Conservation (phyloP, 176 grass and related monocot genomes). For the Paspalum notatum region DNA sequence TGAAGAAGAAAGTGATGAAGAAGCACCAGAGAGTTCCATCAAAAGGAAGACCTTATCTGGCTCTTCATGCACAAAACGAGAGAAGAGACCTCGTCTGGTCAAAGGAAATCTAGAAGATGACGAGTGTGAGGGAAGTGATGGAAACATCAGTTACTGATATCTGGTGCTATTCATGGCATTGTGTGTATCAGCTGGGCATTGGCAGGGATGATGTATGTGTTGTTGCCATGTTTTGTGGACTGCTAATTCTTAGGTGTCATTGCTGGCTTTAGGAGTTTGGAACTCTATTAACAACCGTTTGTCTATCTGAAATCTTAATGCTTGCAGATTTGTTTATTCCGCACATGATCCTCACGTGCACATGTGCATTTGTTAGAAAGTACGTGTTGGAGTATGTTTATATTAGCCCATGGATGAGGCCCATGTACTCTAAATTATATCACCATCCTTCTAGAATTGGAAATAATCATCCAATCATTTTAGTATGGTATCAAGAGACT, state of each 20-base stretch:
- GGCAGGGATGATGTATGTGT: background rate
- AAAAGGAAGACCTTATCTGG: background rate
- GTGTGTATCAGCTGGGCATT: background rate
- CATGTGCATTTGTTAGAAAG: background rate
- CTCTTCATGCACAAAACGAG: slow-evolving; percentile 11
- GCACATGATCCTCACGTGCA: background rate
- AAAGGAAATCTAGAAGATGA: background rate
- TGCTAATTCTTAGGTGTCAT: background rate
- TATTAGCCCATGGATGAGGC: too few relatives aligned
- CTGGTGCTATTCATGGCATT: background rate
- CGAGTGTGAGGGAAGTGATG: background rate
- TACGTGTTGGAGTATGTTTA: too few relatives aligned
- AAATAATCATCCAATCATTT: too few relatives aligned
- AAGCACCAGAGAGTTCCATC: background rate
- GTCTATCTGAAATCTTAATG: background rate
- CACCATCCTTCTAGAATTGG: too few relatives aligned
- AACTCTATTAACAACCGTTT: background rate
- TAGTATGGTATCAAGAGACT: too few relatives aligned
- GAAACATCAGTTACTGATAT: background rate
- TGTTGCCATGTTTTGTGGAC: background rate
- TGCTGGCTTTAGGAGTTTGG: background rate
- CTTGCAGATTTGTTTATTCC: background rate
- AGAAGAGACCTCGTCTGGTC: background rate
- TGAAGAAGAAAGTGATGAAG: slow-evolving; percentile 1
- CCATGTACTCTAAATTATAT: too few relatives aligned